Evolutionary conservation across 495 filamentous ascomycete species (phyloP).

Genomic region (Tuber brumale): DNA sequence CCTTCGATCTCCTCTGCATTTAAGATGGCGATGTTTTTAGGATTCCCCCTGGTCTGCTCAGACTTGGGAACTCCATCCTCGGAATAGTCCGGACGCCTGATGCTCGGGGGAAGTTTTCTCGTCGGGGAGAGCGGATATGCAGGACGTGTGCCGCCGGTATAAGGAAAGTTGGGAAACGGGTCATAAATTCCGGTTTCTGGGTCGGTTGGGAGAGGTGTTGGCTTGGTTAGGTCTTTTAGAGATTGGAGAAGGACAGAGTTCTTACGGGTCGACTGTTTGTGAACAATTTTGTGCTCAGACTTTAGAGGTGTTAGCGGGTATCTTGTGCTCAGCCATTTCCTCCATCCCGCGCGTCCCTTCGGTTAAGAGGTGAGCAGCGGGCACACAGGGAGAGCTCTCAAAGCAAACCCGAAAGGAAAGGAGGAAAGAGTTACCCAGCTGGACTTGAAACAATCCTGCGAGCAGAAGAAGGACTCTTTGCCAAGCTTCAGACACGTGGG

Average conservation of each 20-base stretch:
- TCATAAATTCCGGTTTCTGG: constrained; percentile 83
- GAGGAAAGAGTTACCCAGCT: constrained; percentile 70
- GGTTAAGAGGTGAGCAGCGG: neutral
- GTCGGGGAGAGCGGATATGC: constrained; percentile 78
- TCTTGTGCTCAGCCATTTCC: constrained; percentile 35
- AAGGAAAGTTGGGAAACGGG: constrained; percentile 80
- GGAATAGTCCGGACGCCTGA: constrained; percentile 78
- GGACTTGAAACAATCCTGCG: constrained; percentile 96
- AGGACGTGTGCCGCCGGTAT: constrained; percentile 72
- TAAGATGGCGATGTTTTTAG: constrained; percentile 67
- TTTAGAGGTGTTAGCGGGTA: constrained; percentile 42
- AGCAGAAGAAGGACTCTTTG: constrained; percentile 92
- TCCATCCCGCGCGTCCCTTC: neutral
- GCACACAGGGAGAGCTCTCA: neutral
- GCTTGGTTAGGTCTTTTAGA: constrained; percentile 60
- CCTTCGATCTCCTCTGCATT: constrained; percentile 70
- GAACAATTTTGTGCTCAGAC: constrained; percentile 76
- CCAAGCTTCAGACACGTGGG: constrained; percentile 87
- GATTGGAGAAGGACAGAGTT: constrained; percentile 43
- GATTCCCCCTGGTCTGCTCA: constrained; percentile 60
- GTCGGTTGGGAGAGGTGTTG: constrained; percentile 79
- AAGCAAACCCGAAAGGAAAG: neutral
- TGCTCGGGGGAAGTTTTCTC: constrained; percentile 69
- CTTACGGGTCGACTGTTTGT: constrained; percentile 76
- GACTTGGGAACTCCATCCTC: constrained; percentile 73